These are phyloP conservation scores for Starmerella vitae DNA, from an alignment of 805 yeast species.

Conservation along the genomic window DNA sequence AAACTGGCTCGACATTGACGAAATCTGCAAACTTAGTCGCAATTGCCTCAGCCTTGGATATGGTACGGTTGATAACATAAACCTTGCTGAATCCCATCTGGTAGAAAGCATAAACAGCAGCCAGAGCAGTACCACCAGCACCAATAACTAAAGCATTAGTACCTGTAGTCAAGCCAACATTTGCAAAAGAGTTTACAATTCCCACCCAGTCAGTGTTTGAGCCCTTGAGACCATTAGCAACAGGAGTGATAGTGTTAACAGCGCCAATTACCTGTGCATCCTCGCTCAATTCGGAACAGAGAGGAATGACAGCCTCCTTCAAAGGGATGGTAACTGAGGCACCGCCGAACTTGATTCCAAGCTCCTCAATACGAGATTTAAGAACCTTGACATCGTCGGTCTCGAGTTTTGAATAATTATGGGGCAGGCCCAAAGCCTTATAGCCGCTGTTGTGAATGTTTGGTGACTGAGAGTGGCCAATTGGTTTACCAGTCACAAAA, in stretches of 20 bases:
- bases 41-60: constrained; percentile 46
- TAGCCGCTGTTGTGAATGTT: constrained; percentile 71
- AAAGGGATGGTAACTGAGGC: constrained; percentile 89
- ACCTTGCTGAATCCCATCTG: constrained; percentile 64
- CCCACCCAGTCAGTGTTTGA: constrained; percentile 97
- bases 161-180: constrained; percentile 40
- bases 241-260: constrained; percentile 68
- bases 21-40: constrained; percentile 42
- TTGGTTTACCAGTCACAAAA: constrained; percentile 69
- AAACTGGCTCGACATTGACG: constrained; percentile 38
- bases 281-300: constrained; percentile 51
- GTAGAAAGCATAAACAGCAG: constrained; percentile 79
- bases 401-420: constrained; percentile 53
- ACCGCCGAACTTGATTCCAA: constrained; percentile 63
- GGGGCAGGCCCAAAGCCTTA: constrained; percentile 61
- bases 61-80: constrained; percentile 70
- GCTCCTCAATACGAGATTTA: constrained; percentile 35
- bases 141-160: constrained; percentile 69
- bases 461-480: constrained; percentile 82
- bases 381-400: constrained; percentile 50
- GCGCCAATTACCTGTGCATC: constrained; percentile 83
- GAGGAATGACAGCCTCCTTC: constrained; percentile 64
- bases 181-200: constrained; percentile 50
- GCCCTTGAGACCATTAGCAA: constrained; percentile 40
- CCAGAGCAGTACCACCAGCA: constrained; percentile 95